Conservation (phyloP, 2,329 filamentous ascomycete species). For the Fusarium illudens region DNA sequence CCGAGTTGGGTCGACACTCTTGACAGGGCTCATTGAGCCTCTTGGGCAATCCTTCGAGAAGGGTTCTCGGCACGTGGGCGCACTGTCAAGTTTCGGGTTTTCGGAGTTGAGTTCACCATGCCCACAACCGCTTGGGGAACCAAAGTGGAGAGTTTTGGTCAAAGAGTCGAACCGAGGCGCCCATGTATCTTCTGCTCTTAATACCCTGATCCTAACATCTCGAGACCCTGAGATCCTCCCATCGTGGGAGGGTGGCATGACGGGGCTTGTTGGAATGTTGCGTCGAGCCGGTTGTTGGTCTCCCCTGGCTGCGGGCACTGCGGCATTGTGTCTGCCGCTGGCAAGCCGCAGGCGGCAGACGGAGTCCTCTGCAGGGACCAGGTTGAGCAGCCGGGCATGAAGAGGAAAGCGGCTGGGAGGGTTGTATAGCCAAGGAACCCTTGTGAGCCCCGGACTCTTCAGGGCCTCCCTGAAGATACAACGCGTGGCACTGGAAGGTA, state of each 20-base stretch:
- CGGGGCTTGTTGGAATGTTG: slow-evolving; percentile 22
- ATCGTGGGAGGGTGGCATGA: slow-evolving; percentile 13
- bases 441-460: not conserved
- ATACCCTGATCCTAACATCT: slow-evolving; percentile 4
- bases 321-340: slow-evolving; percentile 7
- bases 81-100: slow-evolving; percentile 1
- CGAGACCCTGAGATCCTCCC: slow-evolving; percentile 7
- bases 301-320: slow-evolving; percentile 14
- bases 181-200: not conserved
- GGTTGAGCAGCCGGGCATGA: not conserved
- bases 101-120: slow-evolving; percentile 12
- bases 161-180: not conserved
- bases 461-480: not conserved
- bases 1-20: not conserved
- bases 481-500: not conserved
- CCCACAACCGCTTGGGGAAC: slow-evolving; percentile 9
- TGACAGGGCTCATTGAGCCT: not conserved
- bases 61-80: slow-evolving; percentile 28
- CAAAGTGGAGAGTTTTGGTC: slow-evolving; percentile 3
- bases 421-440: not conserved
- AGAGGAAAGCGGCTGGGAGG: not conserved
- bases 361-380: not conserved
- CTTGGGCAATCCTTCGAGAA: slow-evolving; percentile 31
- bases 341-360: slow-evolving; percentile 2
- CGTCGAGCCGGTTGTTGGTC: slow-evolving; percentile 8